phyloP scores from a whole-genome alignment of 2,329 filamentous ascomycete genomes.

The Fusarium subtropicale region DNA sequence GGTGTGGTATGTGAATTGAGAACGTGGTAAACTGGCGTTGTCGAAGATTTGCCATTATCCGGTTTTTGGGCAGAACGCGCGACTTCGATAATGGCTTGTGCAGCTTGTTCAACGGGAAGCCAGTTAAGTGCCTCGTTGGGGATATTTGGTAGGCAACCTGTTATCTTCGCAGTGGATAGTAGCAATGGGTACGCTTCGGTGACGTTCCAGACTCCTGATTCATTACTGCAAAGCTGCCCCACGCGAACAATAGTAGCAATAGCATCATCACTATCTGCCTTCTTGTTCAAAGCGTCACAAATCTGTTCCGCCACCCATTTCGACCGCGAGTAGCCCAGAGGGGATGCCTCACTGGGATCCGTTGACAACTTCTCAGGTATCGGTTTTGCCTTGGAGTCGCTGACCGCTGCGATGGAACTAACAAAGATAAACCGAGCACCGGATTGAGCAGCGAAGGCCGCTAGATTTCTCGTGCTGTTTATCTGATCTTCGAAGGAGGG shows the following conservation, averaged over 20 bases:
- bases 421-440: conserved; percentile 59
- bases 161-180: conserved; percentile 58
- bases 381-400: conserved; percentile 45
- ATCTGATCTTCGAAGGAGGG: conserved; percentile 64
- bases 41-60: accelerated
- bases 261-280: accelerated
- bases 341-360: conserved; percentile 42
- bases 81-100: conserved; percentile 55
- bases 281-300: conserved; percentile 49
- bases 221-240: conserved; percentile 64
- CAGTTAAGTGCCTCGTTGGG: conserved; percentile 56
- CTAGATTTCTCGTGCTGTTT: conserved; percentile 57
- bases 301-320: conserved; percentile 57
- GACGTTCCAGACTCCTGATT: conserved; percentile 62
- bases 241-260: conserved; percentile 55
- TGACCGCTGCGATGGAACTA: conserved; percentile 61
- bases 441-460: conserved; percentile 49
- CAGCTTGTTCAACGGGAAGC: conserved; percentile 61
- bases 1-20: conserved; percentile 38
- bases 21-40: conserved; percentile 39
- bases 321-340: conserved; percentile 59
- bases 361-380: conserved; percentile 50
- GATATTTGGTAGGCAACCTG: conserved; percentile 50
- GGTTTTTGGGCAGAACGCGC: background rate
- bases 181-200: conserved; percentile 65